Conservation (phyloP, 352 stramenopile genomes). For the Phytophthora kernoviae region DNA sequence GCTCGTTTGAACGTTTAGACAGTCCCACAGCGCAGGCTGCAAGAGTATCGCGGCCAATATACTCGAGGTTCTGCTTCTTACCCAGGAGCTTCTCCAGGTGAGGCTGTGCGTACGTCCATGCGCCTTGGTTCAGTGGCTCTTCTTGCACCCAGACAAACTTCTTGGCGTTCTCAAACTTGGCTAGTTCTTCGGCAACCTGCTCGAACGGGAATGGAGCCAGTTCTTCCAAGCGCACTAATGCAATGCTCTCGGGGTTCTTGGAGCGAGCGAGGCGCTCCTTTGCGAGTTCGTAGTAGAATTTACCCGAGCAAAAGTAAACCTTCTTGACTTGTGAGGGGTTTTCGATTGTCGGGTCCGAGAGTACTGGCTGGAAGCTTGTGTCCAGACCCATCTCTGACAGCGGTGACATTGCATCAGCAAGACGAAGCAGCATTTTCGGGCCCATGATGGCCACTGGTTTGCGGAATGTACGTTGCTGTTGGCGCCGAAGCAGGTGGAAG, state of each 20-base stretch:
- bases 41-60: constrained; percentile 76
- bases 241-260: constrained; percentile 53
- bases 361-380: constrained; percentile 70
- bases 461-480: constrained; percentile 78
- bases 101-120: constrained; percentile 70
- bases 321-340: constrained; percentile 61
- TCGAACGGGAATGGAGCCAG: constrained; percentile 86
- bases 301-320: constrained; percentile 82
- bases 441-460: constrained; percentile 82
- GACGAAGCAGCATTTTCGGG: constrained; percentile 77
- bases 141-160: constrained; percentile 84
- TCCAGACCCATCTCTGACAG: constrained; percentile 65
- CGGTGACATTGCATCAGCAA: constrained; percentile 67
- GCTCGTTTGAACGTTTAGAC: constrained; percentile 70
- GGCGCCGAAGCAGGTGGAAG: constrained; percentile 95
- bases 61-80: constrained; percentile 66
- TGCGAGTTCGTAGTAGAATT: constrained; percentile 88
- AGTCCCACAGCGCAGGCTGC: constrained; percentile 73
- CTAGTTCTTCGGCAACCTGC: constrained; percentile 59
- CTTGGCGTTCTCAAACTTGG: constrained; percentile 65
- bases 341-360: constrained; percentile 57
- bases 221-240: constrained; percentile 81
- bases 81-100: constrained; percentile 76
- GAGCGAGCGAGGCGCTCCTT: constrained; percentile 59
- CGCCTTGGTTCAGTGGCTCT: constrained; percentile 82